These are phyloP conservation scores for Penicillium odoratum DNA, from an alignment of 495 filamentous ascomycete species.

Conservation along the genomic window DNA sequence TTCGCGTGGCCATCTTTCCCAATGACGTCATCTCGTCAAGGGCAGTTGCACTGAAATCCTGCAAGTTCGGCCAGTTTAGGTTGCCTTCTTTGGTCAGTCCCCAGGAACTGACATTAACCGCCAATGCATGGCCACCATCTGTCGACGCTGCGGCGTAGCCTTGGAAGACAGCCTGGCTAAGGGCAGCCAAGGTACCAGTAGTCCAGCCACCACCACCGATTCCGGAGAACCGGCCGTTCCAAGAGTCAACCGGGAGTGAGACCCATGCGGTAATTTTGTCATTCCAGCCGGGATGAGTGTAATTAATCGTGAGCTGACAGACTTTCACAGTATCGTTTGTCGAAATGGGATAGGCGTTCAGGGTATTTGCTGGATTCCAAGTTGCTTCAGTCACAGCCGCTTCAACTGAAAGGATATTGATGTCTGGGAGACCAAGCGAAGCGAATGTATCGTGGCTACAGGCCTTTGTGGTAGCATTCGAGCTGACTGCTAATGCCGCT, in stretches of 20 bases:
- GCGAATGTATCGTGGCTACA: no score
- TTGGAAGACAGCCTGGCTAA: neutral
- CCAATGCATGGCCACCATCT: slow-evolving; percentile 26
- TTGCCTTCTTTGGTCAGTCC: neutral
- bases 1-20: slow-evolving; percentile 17
- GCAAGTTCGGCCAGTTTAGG: slow-evolving; percentile 16
- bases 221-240: slow-evolving; percentile 44
- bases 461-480: no score
- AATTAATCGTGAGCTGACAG: slow-evolving; percentile 3
- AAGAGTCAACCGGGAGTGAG: slow-evolving; percentile 38
- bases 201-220: slow-evolving; percentile 46
- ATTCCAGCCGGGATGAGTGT: slow-evolving; percentile 43
- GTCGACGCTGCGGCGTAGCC: slow-evolving; percentile 40
- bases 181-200: no score
- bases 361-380: no score
- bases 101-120: neutral
- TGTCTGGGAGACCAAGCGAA: no score
- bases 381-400: no score
- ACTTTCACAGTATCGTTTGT: no score
- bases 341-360: no score
- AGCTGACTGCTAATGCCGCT: no score
- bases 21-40: slow-evolving; percentile 31
- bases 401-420: no score
- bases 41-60: slow-evolving; percentile 42
- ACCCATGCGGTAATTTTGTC: slow-evolving; percentile 37